These are phyloP conservation scores for Pestalotiopsis sp. DNA, from an alignment of 2,329 filamentous ascomycete genomes.

Conservation along the genomic window DNA sequence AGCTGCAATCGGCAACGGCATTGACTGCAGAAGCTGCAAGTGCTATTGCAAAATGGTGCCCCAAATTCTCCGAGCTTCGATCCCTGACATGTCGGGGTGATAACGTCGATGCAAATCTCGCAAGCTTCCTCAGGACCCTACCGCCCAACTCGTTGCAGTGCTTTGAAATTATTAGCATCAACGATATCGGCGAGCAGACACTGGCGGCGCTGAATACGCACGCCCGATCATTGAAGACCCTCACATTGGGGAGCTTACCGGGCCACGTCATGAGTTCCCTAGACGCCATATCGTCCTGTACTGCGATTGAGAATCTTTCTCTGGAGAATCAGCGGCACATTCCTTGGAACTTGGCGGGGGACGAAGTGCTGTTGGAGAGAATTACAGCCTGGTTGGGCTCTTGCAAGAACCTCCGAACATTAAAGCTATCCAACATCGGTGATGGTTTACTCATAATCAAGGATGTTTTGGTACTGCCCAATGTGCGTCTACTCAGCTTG, in stretches of 20 bases:
- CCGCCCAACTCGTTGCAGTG: conserved; percentile 57
- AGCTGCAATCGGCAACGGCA: conserved; percentile 62
- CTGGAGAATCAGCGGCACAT: conserved; percentile 30
- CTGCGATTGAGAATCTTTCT: conserved; percentile 33
- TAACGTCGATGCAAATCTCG: conserved; percentile 59
- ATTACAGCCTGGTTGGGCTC: conserved; percentile 33
- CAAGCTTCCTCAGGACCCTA: conserved; percentile 60
- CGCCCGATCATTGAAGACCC: conserved; percentile 34
- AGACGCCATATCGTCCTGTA: conserved; percentile 34
- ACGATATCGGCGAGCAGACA: conserved; percentile 55
- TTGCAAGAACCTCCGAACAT: conserved; percentile 26
- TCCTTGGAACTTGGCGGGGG: conserved; percentile 21
- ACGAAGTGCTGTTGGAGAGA: conserved; percentile 27
- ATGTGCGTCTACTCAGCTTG: conserved; percentile 26
- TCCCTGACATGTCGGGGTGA: conserved; percentile 50
- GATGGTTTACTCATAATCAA: conserved; percentile 39
- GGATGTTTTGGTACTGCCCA: conserved; percentile 25
- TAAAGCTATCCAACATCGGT: conserved; percentile 47
- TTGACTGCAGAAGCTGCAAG: conserved; percentile 56
- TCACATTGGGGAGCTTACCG: conserved; percentile 34
- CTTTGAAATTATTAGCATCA: conserved; percentile 61
- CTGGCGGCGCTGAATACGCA: conserved; percentile 55
- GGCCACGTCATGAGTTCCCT: conserved; percentile 30
- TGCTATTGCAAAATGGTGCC: conserved; percentile 60
- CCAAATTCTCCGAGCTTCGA: conserved; percentile 61